Conservation (phyloP, 139 green algal species). For the Volvox africanus region DNA sequence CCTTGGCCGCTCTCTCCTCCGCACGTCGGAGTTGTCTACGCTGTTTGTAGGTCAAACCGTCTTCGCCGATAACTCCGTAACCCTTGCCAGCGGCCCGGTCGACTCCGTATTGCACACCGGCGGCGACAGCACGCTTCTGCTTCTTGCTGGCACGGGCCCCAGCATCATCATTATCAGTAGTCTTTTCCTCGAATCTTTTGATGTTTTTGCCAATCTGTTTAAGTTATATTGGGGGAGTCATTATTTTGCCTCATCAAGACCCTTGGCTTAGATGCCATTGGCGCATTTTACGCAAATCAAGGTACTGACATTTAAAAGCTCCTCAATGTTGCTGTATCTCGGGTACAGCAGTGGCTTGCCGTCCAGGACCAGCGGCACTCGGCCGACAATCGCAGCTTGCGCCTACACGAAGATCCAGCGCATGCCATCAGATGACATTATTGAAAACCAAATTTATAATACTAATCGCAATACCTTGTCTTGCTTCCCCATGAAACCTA, state of each 20-base stretch:
- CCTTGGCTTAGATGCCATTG: neutral
- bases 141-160: conserved; percentile 24
- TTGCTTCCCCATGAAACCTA: neutral
- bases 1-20: conserved; percentile 36
- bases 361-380: neutral
- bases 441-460: neutral
- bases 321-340: conserved; percentile 25
- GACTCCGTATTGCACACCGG: neutral
- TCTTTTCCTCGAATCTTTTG: neutral
- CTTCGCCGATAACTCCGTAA: neutral
- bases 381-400: neutral
- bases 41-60: conserved; percentile 46
- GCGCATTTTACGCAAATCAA: neutral
- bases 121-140: conserved; percentile 32
- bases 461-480: neutral
- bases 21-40: conserved; percentile 25
- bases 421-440: too few species aligned
- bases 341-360: conserved; percentile 31
- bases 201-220: neutral
- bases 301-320: conserved; percentile 5
- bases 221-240: too few species aligned
- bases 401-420: neutral
- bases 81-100: neutral
- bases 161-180: neutral
- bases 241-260: neutral